A percentile compares a stretch with the other conserved stretches of the same genome.
Evolutionary conservation across 2,329 filamentous ascomycete genomes (phyloP).

Genomic region (Botrytis elliptica): DNA sequence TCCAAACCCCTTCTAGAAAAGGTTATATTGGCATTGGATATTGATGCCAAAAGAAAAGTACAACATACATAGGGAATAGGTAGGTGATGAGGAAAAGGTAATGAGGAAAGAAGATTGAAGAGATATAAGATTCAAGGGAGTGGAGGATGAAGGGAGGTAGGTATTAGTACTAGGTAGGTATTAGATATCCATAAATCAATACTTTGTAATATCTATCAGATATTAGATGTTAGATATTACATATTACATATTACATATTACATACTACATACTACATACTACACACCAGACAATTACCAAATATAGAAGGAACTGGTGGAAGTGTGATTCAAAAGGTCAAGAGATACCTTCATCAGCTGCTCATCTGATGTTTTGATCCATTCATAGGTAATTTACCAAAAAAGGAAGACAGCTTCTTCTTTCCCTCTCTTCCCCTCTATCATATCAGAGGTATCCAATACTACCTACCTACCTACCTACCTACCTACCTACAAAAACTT

Average conservation of each 20-base stretch:
- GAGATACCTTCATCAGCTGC: background rate
- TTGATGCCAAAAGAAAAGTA: background rate
- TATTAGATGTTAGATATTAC: background rate
- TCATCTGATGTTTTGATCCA: background rate
- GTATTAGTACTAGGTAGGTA: too few species aligned
- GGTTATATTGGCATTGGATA: background rate
- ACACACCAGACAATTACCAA: background rate
- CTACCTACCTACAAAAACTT: background rate
- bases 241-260: background rate
- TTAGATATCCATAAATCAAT: background rate
- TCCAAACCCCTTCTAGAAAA: constrained; percentile 1
- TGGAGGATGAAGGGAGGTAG: background rate
- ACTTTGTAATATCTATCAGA: background rate
- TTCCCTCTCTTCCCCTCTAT: background rate
- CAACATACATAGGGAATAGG: background rate
- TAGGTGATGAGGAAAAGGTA: too few species aligned
- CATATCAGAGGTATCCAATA: too few species aligned
- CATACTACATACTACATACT: background rate
- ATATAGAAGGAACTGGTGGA: background rate
- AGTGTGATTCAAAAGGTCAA: constrained; percentile 2
- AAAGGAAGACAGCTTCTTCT: background rate
- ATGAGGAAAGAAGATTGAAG: background rate
- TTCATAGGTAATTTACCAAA: background rate
- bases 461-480: background rate
- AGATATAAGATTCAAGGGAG: background rate